These are phyloP conservation scores for Stentor coeruleus DNA, from an alignment of 73 alveolate species.

Conservation along the genomic window DNA sequence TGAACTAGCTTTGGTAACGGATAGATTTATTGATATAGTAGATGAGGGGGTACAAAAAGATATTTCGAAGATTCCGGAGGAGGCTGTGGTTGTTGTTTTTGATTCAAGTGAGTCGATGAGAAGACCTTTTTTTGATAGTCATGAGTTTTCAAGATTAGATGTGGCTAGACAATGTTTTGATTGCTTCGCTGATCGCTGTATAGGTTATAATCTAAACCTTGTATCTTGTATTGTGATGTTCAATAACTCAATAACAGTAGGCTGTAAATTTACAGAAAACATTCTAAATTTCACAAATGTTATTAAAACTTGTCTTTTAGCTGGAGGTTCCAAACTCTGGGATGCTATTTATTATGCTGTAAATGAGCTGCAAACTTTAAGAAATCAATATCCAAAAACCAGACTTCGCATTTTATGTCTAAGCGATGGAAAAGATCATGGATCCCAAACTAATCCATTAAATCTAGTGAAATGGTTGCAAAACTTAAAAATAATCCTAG, in stretches of 20 bases:
- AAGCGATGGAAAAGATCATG: slow-evolving; percentile 57
- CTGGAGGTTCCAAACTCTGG: slow-evolving; percentile 39
- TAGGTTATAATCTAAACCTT: slow-evolving; percentile 43
- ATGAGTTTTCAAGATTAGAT: slow-evolving; percentile 43
- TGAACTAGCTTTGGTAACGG: neutral
- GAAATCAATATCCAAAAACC: slow-evolving; percentile 42
- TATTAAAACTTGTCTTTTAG: slow-evolving; percentile 30
- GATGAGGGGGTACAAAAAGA: neutral
- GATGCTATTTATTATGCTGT: slow-evolving; percentile 48
- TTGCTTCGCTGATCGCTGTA: slow-evolving; percentile 42
- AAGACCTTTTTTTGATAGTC: slow-evolving; percentile 29
- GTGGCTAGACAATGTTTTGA: slow-evolving; percentile 43
- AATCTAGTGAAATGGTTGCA: slow-evolving; percentile 25
- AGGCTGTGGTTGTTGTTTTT: slow-evolving; percentile 43
- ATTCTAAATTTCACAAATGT: slow-evolving; percentile 30
- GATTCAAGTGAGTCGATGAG: slow-evolving; percentile 53
- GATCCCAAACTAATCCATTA: slow-evolving; percentile 27
- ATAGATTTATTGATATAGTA: neutral
- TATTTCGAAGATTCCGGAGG: slow-evolving; percentile 31
- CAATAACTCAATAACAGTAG: slow-evolving; percentile 18
- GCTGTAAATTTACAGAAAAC: slow-evolving; percentile 42
- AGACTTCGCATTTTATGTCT: slow-evolving; percentile 41
- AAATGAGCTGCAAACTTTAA: slow-evolving; percentile 5
- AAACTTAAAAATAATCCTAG: slow-evolving; percentile 35
- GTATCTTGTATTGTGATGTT: slow-evolving; percentile 32